Evolutionary conservation across 75 land plant genomes (phyloP).

Genomic region (Selaginella tamariscina): DNA sequence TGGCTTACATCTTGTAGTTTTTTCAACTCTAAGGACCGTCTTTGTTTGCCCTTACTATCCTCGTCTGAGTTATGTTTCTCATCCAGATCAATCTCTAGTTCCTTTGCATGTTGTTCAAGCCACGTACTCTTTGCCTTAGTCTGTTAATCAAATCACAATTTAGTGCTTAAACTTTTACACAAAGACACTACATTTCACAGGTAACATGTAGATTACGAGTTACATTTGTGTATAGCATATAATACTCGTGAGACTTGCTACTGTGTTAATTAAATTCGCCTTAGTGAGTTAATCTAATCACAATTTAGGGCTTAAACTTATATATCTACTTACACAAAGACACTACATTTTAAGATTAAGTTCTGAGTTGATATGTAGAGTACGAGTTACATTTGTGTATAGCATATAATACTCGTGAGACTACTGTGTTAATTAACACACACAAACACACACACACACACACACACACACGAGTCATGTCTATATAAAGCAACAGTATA

Average conservation of each 20-base stretch:
- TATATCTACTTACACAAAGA: too few relatives aligned
- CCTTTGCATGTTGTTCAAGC: slow-evolving; percentile 64
- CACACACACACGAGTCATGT: too few relatives aligned
- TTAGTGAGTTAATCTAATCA: not conserved
- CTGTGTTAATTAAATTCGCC: not conserved
- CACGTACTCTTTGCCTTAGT: slow-evolving; percentile 67
- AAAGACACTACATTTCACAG: too few relatives aligned
- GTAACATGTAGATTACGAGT: not conserved
- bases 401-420: not conserved
- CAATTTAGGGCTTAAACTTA: not conserved
- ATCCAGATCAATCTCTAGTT: slow-evolving; percentile 43
- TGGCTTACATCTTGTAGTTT: slow-evolving; percentile 52
- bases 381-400: not conserved
- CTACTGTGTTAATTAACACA: not conserved
- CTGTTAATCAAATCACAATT: too few relatives aligned
- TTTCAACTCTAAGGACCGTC: slow-evolving; percentile 28
- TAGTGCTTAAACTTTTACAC: too few relatives aligned
- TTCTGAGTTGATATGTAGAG: not conserved
- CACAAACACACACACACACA: too few relatives aligned
- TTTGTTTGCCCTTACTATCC: slow-evolving; percentile 31
- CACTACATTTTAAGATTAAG: too few relatives aligned
- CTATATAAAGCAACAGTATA: too few relatives aligned
- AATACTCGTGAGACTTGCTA: not conserved
- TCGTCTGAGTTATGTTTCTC: slow-evolving; percentile 69
- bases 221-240: not conserved